These are phyloP conservation scores for Penicillium sp. DNA, from an alignment of 2,329 filamentous ascomycete species.

Conservation along the genomic window DNA sequence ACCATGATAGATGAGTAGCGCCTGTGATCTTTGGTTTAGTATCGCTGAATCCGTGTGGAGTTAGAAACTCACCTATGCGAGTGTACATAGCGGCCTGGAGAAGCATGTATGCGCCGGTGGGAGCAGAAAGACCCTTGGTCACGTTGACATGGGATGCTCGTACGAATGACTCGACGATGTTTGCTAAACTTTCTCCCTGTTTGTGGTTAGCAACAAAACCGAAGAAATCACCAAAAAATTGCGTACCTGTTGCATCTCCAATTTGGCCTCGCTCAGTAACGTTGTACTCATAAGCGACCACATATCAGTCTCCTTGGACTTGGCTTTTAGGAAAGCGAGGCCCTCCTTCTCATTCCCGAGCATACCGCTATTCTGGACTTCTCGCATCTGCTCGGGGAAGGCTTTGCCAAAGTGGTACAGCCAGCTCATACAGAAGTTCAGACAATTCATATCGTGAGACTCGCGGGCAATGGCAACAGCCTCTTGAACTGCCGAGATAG, in stretches of 20 bases:
- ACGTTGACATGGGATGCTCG: conserved; percentile 80
- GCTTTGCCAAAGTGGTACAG: conserved; percentile 90
- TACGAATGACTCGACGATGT: conserved; percentile 74
- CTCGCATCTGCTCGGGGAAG: conserved; percentile 72
- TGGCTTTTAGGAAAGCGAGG: conserved; percentile 78
- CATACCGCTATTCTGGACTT: conserved; percentile 70
- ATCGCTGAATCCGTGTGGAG: neutral
- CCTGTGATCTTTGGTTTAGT: conserved; percentile 42
- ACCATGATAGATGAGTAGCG: conserved; percentile 55
- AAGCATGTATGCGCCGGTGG: conserved; percentile 73
- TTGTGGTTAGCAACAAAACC: conserved; percentile 17
- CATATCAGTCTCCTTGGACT: conserved; percentile 83
- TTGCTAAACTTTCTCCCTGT: conserved; percentile 58
- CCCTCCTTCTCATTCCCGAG: conserved; percentile 78
- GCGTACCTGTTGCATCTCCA: conserved; percentile 70
- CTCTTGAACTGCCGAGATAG: conserved; percentile 91
- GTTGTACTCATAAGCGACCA: conserved; percentile 82
- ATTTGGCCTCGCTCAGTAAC: conserved; percentile 80
- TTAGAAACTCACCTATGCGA: conserved; percentile 61
- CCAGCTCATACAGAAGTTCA: conserved; percentile 97
- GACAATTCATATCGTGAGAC: conserved; percentile 85
- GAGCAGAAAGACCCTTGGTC: conserved; percentile 70
- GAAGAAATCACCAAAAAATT: neutral
- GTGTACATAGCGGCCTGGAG: conserved; percentile 74
- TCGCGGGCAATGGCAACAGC: conserved; percentile 93